Evolutionary conservation across 768 basidiomycete species (phyloP).

Genomic region (Calocybe indica): DNA sequence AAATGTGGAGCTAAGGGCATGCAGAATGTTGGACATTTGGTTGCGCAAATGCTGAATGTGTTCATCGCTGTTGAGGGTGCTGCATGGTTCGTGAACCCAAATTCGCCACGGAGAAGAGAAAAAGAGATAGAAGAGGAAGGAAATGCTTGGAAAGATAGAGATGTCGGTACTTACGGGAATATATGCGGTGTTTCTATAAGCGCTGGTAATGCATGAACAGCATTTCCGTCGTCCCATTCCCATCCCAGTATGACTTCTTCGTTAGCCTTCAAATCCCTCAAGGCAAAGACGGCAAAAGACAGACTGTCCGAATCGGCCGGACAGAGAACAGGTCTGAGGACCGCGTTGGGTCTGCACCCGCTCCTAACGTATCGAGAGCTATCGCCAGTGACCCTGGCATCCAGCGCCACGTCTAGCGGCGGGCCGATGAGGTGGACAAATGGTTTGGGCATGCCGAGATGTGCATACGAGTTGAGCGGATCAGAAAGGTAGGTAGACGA

Average conservation of each 20-base stretch:
- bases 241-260: conserved; percentile 90
- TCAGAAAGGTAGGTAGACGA: conserved; percentile 67
- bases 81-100: too few relatives aligned
- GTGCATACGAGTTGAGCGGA: conserved; percentile 83
- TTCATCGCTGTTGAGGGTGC: neutral
- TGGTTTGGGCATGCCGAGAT: conserved; percentile 78
- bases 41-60: conserved; percentile 48
- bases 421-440: conserved; percentile 76
- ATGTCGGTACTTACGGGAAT: conserved; percentile 44
- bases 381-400: conserved; percentile 67
- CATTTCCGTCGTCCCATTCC: conserved; percentile 96
- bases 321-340: conserved; percentile 49
- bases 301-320: conserved; percentile 22
- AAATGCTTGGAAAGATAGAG: too few relatives aligned
- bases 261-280: conserved; percentile 63
- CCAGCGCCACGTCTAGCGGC: conserved; percentile 74
- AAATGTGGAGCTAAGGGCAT: conserved; percentile 64
- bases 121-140: too few relatives aligned
- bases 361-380: conserved; percentile 56
- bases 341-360: conserved; percentile 64
- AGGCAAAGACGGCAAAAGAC: conserved; percentile 76
- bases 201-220: conserved; percentile 72
- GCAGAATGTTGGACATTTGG: conserved; percentile 67
- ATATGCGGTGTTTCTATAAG: conserved; percentile 51
- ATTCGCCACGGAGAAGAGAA: too few relatives aligned